Conservation (phyloP, 176 grass and related monocot species). For the Oryza nivara region DNA sequence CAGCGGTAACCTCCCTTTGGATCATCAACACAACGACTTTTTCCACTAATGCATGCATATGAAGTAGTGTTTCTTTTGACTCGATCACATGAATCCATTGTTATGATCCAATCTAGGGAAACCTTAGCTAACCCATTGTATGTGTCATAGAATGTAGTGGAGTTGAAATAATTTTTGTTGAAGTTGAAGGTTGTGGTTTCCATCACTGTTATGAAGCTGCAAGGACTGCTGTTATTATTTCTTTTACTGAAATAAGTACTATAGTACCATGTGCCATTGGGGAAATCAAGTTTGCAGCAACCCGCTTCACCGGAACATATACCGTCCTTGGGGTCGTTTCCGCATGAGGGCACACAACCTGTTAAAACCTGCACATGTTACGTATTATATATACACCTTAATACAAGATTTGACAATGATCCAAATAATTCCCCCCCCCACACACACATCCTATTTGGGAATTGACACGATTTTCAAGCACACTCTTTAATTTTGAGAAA, state of each 20-base stretch:
- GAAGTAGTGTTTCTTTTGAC: not conserved
- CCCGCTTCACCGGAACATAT: slow-evolving; percentile 20
- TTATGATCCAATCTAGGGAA: slow-evolving; percentile 36
- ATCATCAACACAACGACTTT: not conserved
- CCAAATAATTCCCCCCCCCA: too few species aligned
- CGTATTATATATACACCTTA: not conserved
- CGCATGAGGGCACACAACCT: not conserved
- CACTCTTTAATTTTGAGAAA: too few species aligned
- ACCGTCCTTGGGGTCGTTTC: not conserved
- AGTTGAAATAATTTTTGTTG: slow-evolving; percentile 19
- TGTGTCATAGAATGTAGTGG: not conserved
- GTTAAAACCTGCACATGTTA: not conserved
- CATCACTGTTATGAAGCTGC: slow-evolving; percentile 20
- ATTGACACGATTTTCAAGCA: too few species aligned
- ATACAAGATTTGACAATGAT: not conserved
- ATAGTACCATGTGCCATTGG: not conserved
- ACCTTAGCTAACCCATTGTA: not conserved
- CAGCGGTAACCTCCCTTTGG: slow-evolving; percentile 23
- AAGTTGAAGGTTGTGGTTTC: slow-evolving; percentile 22
- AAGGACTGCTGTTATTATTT: slow-evolving; percentile 11
- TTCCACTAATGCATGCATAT: slow-evolving; percentile 17
- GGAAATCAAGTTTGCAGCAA: slow-evolving; percentile 22
- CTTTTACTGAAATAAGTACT: not conserved
- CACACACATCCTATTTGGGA: too few species aligned
- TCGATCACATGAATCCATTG: slow-evolving; percentile 6